Evolutionary conservation across 129 eudicot genomes (phyloP), one percentile per base, ranked within the genome.

Genomic region (Apium graveolens): DNA sequence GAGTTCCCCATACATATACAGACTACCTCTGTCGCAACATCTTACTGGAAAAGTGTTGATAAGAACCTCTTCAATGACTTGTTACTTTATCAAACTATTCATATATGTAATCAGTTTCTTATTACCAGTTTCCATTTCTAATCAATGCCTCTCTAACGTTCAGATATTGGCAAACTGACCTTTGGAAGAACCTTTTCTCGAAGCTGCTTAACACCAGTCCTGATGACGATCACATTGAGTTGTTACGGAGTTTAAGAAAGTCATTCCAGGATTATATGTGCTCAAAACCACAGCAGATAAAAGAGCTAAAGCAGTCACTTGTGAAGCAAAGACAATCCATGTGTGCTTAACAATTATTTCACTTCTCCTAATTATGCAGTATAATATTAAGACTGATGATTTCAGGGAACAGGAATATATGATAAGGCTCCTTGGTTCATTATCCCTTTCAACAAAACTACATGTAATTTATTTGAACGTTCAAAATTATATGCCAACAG

Each of bases 191-290:
- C 46, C 86, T 95, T 79, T 94, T 94, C 69, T 65, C 37, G 13
- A 91, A 87, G 78, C 76, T 95, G 87, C 92, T 95, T 34, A 95
- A 95, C 82, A 18, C 77, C 17, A 82, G 85, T 74, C 83, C 86
- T 1, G 68, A 70, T 31, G 91, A 84, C 14, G 90, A 91, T 82
- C 89, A 92, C 86, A 57, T 80, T 78, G 87, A 79, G 73, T 51
- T 79, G 45, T 65, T 95, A 78, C 82, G 39, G 62, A 85, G 78
- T 46, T 69, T 95, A 73, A 91, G 85, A 83, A 80, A 77, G 82
- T 88, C 92, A 44, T 91, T 95, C 79, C 96, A 88, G 82, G 89
- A 95, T 66, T 92, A 91, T 82, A 84, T 95, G 85, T 83, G 86
- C 76, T 86, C 96, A 63, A 87, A 87, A 77, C 92, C 86, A 27